Percentiles rank a stretch among this genome's conserved stretches.
Conservation (phyloP, 225 moss, liverwort and hornwort genomes). For the Antitrichia curtipendula region DNA sequence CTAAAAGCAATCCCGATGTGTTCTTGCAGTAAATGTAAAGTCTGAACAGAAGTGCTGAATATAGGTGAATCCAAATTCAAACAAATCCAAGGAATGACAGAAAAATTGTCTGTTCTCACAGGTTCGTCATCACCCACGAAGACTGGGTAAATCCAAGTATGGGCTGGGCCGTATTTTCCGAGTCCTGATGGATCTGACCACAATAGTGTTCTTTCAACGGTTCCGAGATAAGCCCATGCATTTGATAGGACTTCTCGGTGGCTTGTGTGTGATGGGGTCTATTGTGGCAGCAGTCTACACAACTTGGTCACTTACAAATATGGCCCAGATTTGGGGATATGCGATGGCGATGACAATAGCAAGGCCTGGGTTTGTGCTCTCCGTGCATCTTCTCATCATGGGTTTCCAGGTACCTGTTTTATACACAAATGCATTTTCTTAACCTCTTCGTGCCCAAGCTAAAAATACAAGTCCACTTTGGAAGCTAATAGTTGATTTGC, state of each 20-base stretch:
- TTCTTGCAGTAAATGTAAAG: not conserved
- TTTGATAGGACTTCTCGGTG: slow-evolving; percentile 33
- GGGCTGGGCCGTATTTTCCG: slow-evolving; percentile 19
- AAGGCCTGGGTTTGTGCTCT: slow-evolving; percentile 21
- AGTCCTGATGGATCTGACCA: slow-evolving; percentile 33
- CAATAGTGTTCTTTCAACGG: slow-evolving; percentile 18
- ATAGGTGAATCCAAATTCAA: too few relatives aligned
- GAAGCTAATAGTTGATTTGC: not conserved
- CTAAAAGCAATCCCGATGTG: not conserved
- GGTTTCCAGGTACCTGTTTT: slow-evolving; percentile 27
- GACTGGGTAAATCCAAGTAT: slow-evolving; percentile 37
- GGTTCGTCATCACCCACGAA: slow-evolving; percentile 33
- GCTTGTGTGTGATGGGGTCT: slow-evolving; percentile 30
- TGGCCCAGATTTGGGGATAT: slow-evolving; percentile 30
- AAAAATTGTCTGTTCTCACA: not conserved
- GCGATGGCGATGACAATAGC: slow-evolving; percentile 25
- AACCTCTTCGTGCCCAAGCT: not conserved
- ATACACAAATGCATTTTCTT: not conserved
- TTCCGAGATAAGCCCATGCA: slow-evolving; percentile 50
- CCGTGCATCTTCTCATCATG: slow-evolving; percentile 34
- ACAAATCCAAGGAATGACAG: too few relatives aligned
- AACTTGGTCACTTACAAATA: slow-evolving; percentile 13
- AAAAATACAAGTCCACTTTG: not conserved
- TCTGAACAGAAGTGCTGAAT: not conserved
- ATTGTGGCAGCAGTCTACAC: not conserved